Conservation (phyloP, 1,139 yeast species). For the Zygotorulaspora mrakii region DNA sequence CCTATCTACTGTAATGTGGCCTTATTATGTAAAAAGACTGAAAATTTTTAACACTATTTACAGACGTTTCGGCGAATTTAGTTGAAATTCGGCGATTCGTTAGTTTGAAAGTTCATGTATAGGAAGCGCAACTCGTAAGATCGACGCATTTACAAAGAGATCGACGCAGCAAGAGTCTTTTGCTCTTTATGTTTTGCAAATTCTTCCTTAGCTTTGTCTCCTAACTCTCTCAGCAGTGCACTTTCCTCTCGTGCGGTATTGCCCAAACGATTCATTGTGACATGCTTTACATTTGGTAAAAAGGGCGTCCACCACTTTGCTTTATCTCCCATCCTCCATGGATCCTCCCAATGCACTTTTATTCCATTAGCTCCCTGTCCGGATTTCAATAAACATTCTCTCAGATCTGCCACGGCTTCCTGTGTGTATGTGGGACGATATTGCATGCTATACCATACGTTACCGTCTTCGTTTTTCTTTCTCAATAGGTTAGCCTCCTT, state of each 20-base stretch:
- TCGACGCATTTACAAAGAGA: constrained; percentile 9
- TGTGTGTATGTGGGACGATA: constrained; percentile 87
- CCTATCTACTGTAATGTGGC: background rate
- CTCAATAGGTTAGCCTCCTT: constrained; percentile 66
- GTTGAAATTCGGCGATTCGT: constrained; percentile 2
- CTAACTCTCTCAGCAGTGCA: constrained; percentile 30
- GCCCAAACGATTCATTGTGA: constrained; percentile 25
- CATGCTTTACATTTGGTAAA: constrained; percentile 27
- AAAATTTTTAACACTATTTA: too few relatives aligned
- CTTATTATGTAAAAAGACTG: background rate
- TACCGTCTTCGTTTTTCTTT: constrained; percentile 69
- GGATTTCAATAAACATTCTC: constrained; percentile 63
- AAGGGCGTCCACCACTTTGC: constrained; percentile 31
- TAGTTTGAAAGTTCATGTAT: too few relatives aligned
- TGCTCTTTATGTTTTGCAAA: constrained; percentile 12
- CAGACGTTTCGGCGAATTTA: background rate
- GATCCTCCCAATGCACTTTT: constrained; percentile 74
- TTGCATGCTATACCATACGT: constrained; percentile 81
- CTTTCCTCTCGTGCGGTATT: constrained; percentile 35
- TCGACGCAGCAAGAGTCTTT: constrained; percentile 11
- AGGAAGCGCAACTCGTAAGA: too few relatives aligned
- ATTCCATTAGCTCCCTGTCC: constrained; percentile 8
- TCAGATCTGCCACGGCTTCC: constrained; percentile 86
- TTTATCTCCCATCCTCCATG: constrained; percentile 77
- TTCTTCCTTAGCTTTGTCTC: constrained; percentile 20